phyloP scores from a whole-genome alignment of 768 basidiomycete species.

The Panus rudis region DNA sequence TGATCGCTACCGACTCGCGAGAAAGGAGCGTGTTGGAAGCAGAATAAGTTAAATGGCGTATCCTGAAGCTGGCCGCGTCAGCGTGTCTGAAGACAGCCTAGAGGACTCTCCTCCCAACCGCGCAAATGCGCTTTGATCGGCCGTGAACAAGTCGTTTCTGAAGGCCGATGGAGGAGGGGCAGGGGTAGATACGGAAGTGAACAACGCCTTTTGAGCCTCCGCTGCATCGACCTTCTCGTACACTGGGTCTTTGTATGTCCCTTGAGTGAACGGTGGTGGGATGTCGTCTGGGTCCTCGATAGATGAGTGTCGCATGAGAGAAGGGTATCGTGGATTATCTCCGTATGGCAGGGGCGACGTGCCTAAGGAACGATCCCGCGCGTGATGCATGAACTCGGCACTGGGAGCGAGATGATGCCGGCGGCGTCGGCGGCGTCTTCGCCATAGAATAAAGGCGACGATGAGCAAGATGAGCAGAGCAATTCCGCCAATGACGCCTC shows the following conservation, averaged over 20 bases:
- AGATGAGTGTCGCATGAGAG: too few relatives aligned
- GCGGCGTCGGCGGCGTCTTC: slow-evolving; percentile 27
- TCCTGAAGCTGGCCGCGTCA: too few relatives aligned
- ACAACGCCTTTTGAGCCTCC: slow-evolving; percentile 8
- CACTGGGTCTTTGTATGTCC: slow-evolving; percentile 16
- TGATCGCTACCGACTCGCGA: too few relatives aligned
- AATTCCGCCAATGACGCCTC: slow-evolving; percentile 45
- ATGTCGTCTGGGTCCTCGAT: slow-evolving; percentile 10
- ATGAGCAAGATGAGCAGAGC: slow-evolving; percentile 25
- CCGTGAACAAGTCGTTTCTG: too few relatives aligned
- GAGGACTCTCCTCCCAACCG: too few relatives aligned
- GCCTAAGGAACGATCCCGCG: slow-evolving; percentile 1
- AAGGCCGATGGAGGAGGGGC: too few relatives aligned
- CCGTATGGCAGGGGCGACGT: slow-evolving; percentile 1
- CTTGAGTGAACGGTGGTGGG: slow-evolving; percentile 19
- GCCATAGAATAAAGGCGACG: slow-evolving; percentile 28
- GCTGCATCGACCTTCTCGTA: slow-evolving; percentile 18
- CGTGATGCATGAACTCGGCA: slow-evolving; percentile 41
- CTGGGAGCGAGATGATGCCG: slow-evolving; percentile 54
- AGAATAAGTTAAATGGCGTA: too few relatives aligned
- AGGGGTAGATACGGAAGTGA: too few relatives aligned
- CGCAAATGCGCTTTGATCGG: too few relatives aligned
- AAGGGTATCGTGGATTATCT: background rate
- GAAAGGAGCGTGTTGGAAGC: too few relatives aligned
- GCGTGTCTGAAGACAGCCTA: too few relatives aligned